Base-by-base conservation (phyloP, 1,284 basidiomycete species). In the Vanrija sp. region DNA sequence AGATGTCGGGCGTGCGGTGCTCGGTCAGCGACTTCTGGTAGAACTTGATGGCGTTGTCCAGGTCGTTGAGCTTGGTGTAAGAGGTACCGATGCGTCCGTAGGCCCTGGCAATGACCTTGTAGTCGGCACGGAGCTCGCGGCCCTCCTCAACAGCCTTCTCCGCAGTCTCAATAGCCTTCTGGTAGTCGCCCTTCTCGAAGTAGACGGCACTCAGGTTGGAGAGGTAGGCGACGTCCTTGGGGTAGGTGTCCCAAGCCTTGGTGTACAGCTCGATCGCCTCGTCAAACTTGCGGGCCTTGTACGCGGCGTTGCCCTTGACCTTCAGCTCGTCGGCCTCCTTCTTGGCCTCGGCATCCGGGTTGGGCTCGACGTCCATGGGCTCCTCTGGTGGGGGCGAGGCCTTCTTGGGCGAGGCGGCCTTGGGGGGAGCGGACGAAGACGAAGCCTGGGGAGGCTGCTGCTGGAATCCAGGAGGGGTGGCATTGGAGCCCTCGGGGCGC, bases 91-190 rank as follows among this genome's bases (percentile, higher is more conserved):
- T 87, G 42, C 96, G 89, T 12, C 91, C 95, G 57, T 90, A 85
- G 0, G 94, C 94, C 78, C 83, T 83, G 62, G 82, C 82, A 44
- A 82, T 74, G 43, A 81, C 68, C 76, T 83, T 83, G 77, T 79
- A 83, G 71, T 83, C 82, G 5, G 81, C 80, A 26, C 81, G 75
- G 53, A 80, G 67, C 26, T 78, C 75, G 63, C 94, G 86, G 39
- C 92, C 95, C 73, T 97, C 89, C 28, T 98, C 95, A 43, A 93
- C 87, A 19, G 96, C 96, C 78, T 92, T 91, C 69, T 96, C 86
- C 72, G 92, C 96, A 0, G 85, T 85, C 77, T 94, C 88, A 68
- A 98, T 95, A 61, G 86, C 86, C 73, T 91, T 87, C 77, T 92
- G 87, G 68, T 87, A 97, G 26, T 97, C 85, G 23, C 86, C 91